These are phyloP conservation scores for Apiotrichum montevideense DNA, from an alignment of 1,284 basidiomycete species.

Conservation along the genomic window DNA sequence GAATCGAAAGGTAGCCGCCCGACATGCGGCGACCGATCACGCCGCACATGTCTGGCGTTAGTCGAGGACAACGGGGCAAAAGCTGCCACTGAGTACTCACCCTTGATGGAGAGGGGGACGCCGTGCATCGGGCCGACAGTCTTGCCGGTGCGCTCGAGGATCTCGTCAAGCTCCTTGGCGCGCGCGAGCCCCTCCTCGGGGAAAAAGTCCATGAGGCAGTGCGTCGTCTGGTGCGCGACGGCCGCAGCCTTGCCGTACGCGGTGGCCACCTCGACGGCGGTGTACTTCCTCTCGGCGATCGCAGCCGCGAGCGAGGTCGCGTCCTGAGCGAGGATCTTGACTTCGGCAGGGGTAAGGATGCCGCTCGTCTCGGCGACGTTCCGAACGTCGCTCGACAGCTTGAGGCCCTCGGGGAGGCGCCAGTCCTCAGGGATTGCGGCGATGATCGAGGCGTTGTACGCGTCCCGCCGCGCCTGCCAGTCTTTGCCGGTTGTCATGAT, in stretches of 20 bases:
- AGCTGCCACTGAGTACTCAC: neutral
- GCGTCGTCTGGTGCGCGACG: slow-evolving; percentile 48
- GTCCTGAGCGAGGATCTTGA: slow-evolving; percentile 30
- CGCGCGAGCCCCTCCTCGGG: slow-evolving; percentile 56
- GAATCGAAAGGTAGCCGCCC: slow-evolving; percentile 18
- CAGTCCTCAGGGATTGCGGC: slow-evolving; percentile 13
- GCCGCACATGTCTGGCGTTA: slow-evolving; percentile 39
- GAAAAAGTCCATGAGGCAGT: slow-evolving; percentile 65
- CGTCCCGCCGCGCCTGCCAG: slow-evolving; percentile 11
- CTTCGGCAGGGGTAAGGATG: slow-evolving; percentile 22
- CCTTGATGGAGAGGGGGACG: slow-evolving; percentile 58
- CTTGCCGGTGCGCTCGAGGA: slow-evolving; percentile 51
- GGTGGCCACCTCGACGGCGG: slow-evolving; percentile 26
- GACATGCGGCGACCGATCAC: slow-evolving; percentile 39
- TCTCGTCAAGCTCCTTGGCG: slow-evolving; percentile 56
- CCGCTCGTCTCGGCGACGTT: slow-evolving; percentile 13
- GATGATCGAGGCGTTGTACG: slow-evolving; percentile 6
- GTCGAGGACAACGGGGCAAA: neutral
- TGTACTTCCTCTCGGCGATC: slow-evolving; percentile 27
- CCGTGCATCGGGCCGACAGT: slow-evolving; percentile 58
- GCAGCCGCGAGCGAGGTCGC: slow-evolving; percentile 36
- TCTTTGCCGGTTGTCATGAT: neutral
- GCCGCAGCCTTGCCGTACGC: slow-evolving; percentile 28
- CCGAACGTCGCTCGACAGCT: slow-evolving; percentile 7
- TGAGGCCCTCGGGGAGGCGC: slow-evolving; percentile 6